Base-by-base conservation (phyloP, 1,284 basidiomycete genomes). In the Moesziomyces sp. region DNA sequence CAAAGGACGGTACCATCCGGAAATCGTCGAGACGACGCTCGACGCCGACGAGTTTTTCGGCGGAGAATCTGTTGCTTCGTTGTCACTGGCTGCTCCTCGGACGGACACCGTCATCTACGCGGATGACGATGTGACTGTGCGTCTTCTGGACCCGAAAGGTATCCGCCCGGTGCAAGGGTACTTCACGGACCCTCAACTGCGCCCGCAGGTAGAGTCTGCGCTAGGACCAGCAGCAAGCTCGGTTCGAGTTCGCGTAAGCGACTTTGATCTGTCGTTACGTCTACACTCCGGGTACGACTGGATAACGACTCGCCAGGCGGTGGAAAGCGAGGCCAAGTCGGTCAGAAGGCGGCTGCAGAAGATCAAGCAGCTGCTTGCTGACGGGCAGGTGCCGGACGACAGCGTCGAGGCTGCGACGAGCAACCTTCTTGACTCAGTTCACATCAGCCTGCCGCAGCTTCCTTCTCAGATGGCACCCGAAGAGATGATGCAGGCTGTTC, bases 281-380 rank as follows among this genome's bases (percentile, higher is more conserved):
- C 67, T 81, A 16, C 69, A 65, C 49, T 71, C 68, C 3, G 80
- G 96, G 0, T 99, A 94, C 79, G 97, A 99, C 82, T 99, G 96
- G 94, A 85, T 85, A 1, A 87, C 88, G 43, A 99, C 96, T 2
- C 90, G 94, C 49, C 90, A 89, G 82, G 89, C 89, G 6, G 93
- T 99, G 54, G 92, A 97, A 82, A 90, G 92, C 51, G 92, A 95
- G 82, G 89, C 93, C 60, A 93, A 91, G 81, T 90, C 91, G 35
- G 93, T 99, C 86, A 89, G 93, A 50, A 89, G 90, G 55, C 90
- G 90, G 24, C 88, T 99, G 45, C 91, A 93, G 50, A 94, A 92
- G 85, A 97, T 99, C 79, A 88, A 92, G 53, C 96, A 99, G 84
- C 87, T 99, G 3, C 89, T 99, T n/a, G 93, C 95, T 0, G 91